Base-by-base conservation (phyloP, 805 yeast species). In the Spencermartinsiella europaea region DNA sequence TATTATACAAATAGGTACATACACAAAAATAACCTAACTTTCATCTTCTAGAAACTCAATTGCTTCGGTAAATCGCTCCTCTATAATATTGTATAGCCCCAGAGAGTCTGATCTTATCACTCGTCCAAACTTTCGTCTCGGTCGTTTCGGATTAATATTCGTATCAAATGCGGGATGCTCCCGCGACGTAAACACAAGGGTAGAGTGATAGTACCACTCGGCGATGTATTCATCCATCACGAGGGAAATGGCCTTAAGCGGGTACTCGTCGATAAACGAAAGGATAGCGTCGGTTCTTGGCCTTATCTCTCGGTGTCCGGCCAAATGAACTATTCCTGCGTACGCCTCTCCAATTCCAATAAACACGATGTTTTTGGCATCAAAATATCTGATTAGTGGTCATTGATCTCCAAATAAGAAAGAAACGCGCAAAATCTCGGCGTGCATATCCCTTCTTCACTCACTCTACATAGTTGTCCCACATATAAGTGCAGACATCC, bases 311-410 rank as follows among this genome's bases (percentile, higher is more conserved):
- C 97, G 74, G 61, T 91, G 95, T 3, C 96, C 96, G 46, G 85
- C 77, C 20, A 91, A 69, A 65, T 90, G 93, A 1, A 91, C 90
- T 39, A 90, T 76, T 1, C 96, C 87, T 38, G 86, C 82, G 58
- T 86, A 85, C 0, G 96, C 81, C 47, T 88, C 95, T 34, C 99
- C 99, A 53, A 84, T 76, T 5, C 97, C 97, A 34, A 90, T 75
- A 61, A 91, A 80, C 0, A 85, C 81, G 27, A 93, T 63, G 53
- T 85, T 85, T 38, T 78, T 70, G 38, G 85, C 78, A 44, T 77
- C 76, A 55, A 89, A 85, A 34, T 45, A 43, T 25, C 31, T 25
- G 7, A 12, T 25, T 25, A 25, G 34, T 12, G 31, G 31, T 7
- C 10, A 25, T 25, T 12, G 31, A 7, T 25, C 31, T 12, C 31